Percentiles rank a stretch among this genome's conserved stretches.
phyloP scores from a whole-genome alignment of 352 stramenopile genomes.

The Globisporangium cylindrosporum region DNA sequence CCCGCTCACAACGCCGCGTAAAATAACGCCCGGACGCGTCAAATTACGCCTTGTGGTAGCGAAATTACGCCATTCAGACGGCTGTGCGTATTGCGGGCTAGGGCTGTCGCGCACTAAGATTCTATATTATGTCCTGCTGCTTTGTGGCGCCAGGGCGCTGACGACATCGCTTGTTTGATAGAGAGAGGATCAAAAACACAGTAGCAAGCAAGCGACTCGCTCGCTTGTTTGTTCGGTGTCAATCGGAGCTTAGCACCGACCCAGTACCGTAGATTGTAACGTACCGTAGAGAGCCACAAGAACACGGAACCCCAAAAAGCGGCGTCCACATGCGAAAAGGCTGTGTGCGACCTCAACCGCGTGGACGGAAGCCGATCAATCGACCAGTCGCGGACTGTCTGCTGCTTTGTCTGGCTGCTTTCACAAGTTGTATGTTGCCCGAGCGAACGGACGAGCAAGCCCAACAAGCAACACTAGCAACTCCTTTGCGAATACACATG shows the following conservation, averaged over 20 bases:
- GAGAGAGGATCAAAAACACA: constrained; percentile 2
- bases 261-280: background rate
- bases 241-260: background rate
- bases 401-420: background rate
- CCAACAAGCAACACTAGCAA: background rate
- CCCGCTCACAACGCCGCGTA: background rate
- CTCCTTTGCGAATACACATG: too few species aligned
- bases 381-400: background rate
- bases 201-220: background rate
- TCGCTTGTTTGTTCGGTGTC: too few species aligned
- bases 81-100: background rate
- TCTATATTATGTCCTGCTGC: background rate
- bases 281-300: background rate
- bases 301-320: background rate
- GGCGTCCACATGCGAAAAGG: background rate
- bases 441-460: background rate
- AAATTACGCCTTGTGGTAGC: constrained; percentile 6
- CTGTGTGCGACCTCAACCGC: background rate
- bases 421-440: background rate
- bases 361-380: background rate
- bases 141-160: constrained; percentile 7
- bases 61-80: constrained; percentile 1
- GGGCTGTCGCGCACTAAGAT: background rate
- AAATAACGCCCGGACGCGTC: background rate
- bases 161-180: background rate